Evolutionary conservation across 176 grass and related monocot genomes (phyloP).

Genomic region (Carex littledalei): DNA sequence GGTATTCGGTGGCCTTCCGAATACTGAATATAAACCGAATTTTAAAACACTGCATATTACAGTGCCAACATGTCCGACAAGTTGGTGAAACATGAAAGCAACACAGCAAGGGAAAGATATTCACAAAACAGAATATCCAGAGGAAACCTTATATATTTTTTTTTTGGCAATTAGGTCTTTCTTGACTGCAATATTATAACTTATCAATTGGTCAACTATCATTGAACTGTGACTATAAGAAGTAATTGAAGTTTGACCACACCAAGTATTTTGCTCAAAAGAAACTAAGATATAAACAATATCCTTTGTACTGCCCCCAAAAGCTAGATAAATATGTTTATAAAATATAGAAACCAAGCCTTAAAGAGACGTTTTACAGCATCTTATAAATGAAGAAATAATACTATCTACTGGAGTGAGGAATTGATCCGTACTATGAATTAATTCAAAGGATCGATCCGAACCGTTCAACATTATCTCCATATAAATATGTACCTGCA

Average conservation of each 20-base stretch:
- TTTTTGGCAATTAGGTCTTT: not conserved
- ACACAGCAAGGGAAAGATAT: not conserved
- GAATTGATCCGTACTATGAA: too few species aligned
- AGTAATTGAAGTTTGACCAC: not conserved
- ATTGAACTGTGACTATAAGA: not conserved
- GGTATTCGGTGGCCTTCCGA: too few species aligned
- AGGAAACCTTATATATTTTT: not conserved
- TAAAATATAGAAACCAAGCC: not conserved
- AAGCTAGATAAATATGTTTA: not conserved
- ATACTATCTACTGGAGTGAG: not conserved
- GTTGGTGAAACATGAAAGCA: not conserved
- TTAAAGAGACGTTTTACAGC: not conserved
- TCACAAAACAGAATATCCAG: not conserved
- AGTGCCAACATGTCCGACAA: not conserved
- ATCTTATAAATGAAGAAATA: not conserved
- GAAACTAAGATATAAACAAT: not conserved
- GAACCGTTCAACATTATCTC: too few species aligned
- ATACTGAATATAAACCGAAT: too few species aligned
- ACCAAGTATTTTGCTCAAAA: not conserved
- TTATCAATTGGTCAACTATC: not conserved
- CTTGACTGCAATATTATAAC: not conserved
- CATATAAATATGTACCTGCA: too few species aligned
- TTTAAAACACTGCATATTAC: too few species aligned
- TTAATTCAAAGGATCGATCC: too few species aligned
- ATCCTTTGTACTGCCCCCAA: not conserved